Evolutionary conservation across 768 basidiomycete species (phyloP).

Genomic region (Tricholoma terreum): DNA sequence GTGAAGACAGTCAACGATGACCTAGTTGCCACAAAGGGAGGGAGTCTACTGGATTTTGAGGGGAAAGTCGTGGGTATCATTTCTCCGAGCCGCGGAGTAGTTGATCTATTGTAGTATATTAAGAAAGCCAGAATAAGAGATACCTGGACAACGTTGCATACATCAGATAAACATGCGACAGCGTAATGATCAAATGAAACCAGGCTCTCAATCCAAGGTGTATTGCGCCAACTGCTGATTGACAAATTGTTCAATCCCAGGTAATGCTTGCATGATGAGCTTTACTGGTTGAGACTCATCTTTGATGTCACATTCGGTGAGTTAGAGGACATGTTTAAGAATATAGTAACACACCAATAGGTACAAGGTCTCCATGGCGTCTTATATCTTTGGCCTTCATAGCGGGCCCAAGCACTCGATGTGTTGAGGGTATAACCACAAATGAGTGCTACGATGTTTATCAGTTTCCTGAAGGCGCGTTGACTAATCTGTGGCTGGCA

Average conservation of each 20-base stretch:
- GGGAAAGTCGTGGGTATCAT: conserved; percentile 52
- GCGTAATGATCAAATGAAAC: not conserved
- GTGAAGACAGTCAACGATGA: conserved; percentile 41
- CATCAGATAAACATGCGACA: conserved; percentile 1
- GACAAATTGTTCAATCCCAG: conserved; percentile 59
- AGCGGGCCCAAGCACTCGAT: conserved; percentile 47
- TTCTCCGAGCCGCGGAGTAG: conserved; percentile 38
- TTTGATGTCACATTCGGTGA: conserved; percentile 23
- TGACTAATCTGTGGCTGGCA: conserved; percentile 9
- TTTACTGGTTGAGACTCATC: conserved; percentile 74
- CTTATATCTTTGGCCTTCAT: conserved; percentile 44
- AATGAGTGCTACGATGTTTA: conserved; percentile 60
- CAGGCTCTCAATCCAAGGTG: not conserved
- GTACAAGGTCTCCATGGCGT: conserved; percentile 62
- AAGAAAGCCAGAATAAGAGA: not conserved
- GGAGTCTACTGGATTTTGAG: conserved; percentile 45
- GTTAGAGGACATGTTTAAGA: not conserved
- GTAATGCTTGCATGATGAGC: conserved; percentile 66
- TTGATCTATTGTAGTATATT: conserved; percentile 15
- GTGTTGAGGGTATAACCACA: conserved; percentile 63
- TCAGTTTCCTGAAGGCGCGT: not conserved
- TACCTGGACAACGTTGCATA: conserved; percentile 1
- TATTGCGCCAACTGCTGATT: conserved; percentile 27
- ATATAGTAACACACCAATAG: conserved; percentile 49
- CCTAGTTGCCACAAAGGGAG: conserved; percentile 55